Conservation (phyloP, 768 basidiomycete genomes). For the Pisolithus orientalis region DNA sequence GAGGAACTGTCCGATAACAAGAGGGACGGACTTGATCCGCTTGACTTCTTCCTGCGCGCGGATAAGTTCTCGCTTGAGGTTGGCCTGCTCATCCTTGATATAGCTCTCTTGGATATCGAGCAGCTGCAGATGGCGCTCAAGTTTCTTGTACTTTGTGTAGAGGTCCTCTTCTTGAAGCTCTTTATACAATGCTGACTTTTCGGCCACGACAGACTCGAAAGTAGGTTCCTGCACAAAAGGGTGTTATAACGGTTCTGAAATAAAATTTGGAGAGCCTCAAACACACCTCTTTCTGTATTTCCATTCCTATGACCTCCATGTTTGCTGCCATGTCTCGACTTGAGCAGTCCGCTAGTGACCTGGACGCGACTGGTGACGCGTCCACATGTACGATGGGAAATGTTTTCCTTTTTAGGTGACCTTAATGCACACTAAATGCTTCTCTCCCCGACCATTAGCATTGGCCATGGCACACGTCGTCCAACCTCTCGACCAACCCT, state of each 20-base stretch:
- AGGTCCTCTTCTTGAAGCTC: constrained; percentile 89
- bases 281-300: constrained; percentile 72
- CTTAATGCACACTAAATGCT: background rate
- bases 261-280: background rate
- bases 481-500: constrained; percentile 81
- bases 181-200: constrained; percentile 82
- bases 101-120: constrained; percentile 93
- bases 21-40: constrained; percentile 96
- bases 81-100: constrained; percentile 98
- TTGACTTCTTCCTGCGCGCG: constrained; percentile 99
- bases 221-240: constrained; percentile 66
- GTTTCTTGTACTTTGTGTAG: constrained; percentile 96
- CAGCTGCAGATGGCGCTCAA: constrained; percentile 91
- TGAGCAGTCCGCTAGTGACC: background rate
- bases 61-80: constrained; percentile 95
- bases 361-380: constrained; percentile 19
- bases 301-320: constrained; percentile 91
- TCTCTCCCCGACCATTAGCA: background rate
- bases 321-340: constrained; percentile 15
- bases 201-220: constrained; percentile 79
- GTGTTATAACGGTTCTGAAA: background rate
- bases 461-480: constrained; percentile 80
- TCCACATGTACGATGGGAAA: constrained; percentile 25
- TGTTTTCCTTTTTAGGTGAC: constrained; percentile 15
- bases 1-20: constrained; percentile 98